These are phyloP conservation scores for Cytospora piceicola DNA, from an alignment of 2,329 filamentous ascomycete genomes.

Conservation along the genomic window DNA sequence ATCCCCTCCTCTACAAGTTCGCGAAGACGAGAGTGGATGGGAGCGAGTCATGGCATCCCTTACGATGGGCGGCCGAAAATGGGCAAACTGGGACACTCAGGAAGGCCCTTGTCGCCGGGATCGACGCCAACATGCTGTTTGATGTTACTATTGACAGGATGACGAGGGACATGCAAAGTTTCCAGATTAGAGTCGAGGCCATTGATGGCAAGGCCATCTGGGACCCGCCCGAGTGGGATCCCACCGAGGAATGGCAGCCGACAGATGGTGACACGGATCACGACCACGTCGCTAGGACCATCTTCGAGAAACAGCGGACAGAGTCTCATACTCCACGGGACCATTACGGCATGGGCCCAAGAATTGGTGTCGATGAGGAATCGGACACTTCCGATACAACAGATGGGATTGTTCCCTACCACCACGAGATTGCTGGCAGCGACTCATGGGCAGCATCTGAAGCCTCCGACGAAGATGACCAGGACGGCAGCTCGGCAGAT, in stretches of 20 bases:
- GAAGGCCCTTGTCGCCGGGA: conserved; percentile 35
- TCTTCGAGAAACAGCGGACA: background rate
- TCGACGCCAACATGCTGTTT: conserved; percentile 35
- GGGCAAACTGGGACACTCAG: conserved; percentile 34
- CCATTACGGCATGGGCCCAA: background rate
- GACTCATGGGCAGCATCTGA: background rate
- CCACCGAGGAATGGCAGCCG: conserved; percentile 16
- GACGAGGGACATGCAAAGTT: conserved; percentile 13
- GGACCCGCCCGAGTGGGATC: background rate
- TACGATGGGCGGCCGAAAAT: conserved; percentile 36
- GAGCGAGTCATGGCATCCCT: conserved; percentile 30
- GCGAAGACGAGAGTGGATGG: conserved; percentile 22
- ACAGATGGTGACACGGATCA: conserved; percentile 15
- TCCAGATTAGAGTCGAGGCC: conserved; percentile 6
- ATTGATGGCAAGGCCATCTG: background rate
- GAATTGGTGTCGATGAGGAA: background rate
- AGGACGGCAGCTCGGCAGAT: background rate
- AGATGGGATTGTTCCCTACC: background rate
- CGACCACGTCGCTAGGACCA: background rate
- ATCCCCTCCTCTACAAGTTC: conserved; percentile 36
- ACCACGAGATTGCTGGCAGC: background rate
- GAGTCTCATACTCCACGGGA: background rate
- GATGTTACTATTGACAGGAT: conserved; percentile 13
- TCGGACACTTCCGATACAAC: background rate
- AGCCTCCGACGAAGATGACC: background rate